Evolutionary conservation across 441 rosid genomes (phyloP), one percentile per base, ranked within the genome.

Genomic region (Jatropha multifida): DNA sequence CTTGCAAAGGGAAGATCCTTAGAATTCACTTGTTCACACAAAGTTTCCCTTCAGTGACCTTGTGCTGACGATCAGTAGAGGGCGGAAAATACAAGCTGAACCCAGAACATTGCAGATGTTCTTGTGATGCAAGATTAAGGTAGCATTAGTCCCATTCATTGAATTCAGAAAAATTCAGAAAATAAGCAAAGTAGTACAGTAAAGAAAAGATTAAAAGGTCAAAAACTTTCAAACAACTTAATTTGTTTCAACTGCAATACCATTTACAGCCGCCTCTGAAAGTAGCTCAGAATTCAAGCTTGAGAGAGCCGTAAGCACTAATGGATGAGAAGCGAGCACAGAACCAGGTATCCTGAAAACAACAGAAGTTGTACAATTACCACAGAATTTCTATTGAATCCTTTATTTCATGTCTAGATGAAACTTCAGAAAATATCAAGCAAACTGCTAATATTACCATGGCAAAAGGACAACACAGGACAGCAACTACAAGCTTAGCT

Each of bases 241-340:
- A 74, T 64, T 73, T 44, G 65, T 74, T 75, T 73, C 27, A 66
- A 65, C 48, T 61, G 78, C 61, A 71, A 84, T 96, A 96, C 98
- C 99, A 85, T 94, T 96, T 46, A 96, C 98, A 81, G 98, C 88
- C 61, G 98, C 99, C 90, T 94, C 99, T 10, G 98, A 93, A 64
- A 92, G 94, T 69, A 91, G 82, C 78, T 94, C 97, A 70, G 97
- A 83, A 79, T 85, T 91, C 86, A 96, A 88, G 84, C 97, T 90
- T 79, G 99, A 86, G 69, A 96, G 92, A 80, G 99, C 97, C 65
- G 97, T 83, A 77, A 82, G 88, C 78, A 94, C 95, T 89, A 94
- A 83, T 26, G 98, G 97, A 71, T 96, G 97, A 85, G 89, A 85
- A n/a, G 98, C 94, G 84, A 96, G 97, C 71, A 85, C 77, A 76